Conservation (phyloP, 2,329 filamentous ascomycete genomes). For the Didymella keratinophila region DNA sequence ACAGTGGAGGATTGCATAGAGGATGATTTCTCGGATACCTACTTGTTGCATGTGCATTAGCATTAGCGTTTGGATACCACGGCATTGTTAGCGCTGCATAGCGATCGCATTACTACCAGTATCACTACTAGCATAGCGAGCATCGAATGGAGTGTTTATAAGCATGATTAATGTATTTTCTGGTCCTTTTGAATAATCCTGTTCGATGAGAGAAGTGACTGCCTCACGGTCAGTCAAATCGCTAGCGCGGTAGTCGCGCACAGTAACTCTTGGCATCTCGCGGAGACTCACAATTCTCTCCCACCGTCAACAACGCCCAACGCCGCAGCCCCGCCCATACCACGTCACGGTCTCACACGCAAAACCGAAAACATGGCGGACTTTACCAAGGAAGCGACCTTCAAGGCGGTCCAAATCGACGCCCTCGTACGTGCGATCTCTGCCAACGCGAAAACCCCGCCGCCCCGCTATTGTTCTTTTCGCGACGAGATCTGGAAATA, state of each 20-base stretch:
- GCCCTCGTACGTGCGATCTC: conserved; percentile 74
- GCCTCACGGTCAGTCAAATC: conserved; percentile 7
- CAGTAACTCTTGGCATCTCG: conserved; percentile 21
- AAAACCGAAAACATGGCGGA: conserved; percentile 47
- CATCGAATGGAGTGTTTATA: background rate
- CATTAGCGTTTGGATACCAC: conserved; percentile 29
- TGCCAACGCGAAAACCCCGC: conserved; percentile 41
- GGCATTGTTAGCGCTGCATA: conserved; percentile 22
- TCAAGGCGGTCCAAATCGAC: conserved; percentile 92
- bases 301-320: conserved; percentile 31
- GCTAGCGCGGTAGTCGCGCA: conserved; percentile 24
- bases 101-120: conserved; percentile 10
- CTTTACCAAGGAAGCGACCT: conserved; percentile 57
- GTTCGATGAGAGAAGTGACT: background rate
- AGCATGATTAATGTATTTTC: background rate
- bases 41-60: conserved; percentile 25
- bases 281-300: conserved; percentile 22
- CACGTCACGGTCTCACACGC: conserved; percentile 19
- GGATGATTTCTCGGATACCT: background rate
- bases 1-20: background rate
- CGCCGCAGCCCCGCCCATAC: conserved; percentile 27
- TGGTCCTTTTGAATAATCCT: too few species aligned
- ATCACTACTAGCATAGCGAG: conserved; percentile 18
- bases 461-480: conserved; percentile 38
- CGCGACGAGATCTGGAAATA: conserved; percentile 7